Conservation (phyloP, 2,329 filamentous ascomycete genomes). For the Pseudogymnoascus sp. region DNA sequence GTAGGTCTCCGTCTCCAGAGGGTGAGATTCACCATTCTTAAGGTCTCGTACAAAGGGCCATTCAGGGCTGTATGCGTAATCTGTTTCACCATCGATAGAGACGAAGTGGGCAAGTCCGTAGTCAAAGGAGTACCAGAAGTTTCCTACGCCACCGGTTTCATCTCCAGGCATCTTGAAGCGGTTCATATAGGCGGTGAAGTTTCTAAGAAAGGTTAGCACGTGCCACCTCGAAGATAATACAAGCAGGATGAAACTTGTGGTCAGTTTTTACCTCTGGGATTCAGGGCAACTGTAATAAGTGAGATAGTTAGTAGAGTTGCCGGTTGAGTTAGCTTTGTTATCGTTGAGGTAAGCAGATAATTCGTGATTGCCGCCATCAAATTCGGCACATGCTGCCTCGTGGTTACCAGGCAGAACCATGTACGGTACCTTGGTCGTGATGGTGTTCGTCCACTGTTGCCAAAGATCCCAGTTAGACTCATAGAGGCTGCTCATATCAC, state of each 20-base stretch:
- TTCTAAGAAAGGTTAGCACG: slow-evolving; percentile 25
- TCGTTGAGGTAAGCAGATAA: slow-evolving; percentile 39
- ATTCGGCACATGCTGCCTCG: background rate
- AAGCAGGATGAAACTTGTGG: background rate
- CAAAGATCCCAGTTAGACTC: slow-evolving; percentile 44
- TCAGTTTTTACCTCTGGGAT: slow-evolving; percentile 35
- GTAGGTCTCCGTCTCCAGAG: slow-evolving; percentile 37
- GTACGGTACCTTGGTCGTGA: slow-evolving; percentile 10
- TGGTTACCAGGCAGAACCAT: slow-evolving; percentile 40
- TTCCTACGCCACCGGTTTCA: slow-evolving; percentile 41
- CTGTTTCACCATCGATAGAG: slow-evolving; percentile 41
- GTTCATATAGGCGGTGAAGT: slow-evolving; percentile 45
- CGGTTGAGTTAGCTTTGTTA: slow-evolving; percentile 36
- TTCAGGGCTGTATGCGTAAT: slow-evolving; percentile 41
- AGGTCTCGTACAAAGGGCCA: slow-evolving; percentile 39
- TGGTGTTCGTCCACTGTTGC: slow-evolving; percentile 41
- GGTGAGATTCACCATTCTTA: slow-evolving; percentile 34
- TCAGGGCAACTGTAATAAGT: slow-evolving; percentile 47
- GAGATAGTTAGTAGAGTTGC: slow-evolving; percentile 28
- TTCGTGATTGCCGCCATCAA: background rate
- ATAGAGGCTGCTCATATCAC: slow-evolving; percentile 43
- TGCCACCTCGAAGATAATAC: background rate
- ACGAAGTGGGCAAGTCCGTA: slow-evolving; percentile 47
- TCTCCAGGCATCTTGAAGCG: slow-evolving; percentile 45
- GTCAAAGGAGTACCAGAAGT: slow-evolving; percentile 50